A percentile compares a stretch with the other conserved stretches of the same genome.
Evolutionary conservation across 768 basidiomycete genomes (phyloP).

Genomic region (Pleurotus pulmonarius): DNA sequence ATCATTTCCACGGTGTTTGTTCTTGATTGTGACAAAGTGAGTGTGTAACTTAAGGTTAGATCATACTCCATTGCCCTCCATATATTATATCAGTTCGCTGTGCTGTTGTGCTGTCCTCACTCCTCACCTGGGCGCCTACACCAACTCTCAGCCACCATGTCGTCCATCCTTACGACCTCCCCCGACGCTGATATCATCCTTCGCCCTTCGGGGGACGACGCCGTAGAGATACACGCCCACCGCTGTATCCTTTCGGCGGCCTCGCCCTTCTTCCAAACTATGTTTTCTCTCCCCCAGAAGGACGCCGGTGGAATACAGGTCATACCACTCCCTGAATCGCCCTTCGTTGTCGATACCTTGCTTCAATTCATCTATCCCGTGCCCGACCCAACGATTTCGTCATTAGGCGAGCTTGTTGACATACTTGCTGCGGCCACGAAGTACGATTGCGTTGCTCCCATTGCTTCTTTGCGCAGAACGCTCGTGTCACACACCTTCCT

Average conservation of each 20-base stretch:
- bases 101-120: neutral
- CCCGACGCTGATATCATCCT: constrained; percentile 53
- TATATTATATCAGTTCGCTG: neutral
- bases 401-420: constrained; percentile 50
- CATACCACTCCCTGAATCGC: constrained; percentile 54
- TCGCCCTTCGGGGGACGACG: constrained; percentile 35
- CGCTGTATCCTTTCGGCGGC: constrained; percentile 57
- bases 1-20: neutral
- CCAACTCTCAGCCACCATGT: neutral
- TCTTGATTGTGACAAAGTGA: constrained; percentile 1
- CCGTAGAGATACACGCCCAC: constrained; percentile 57
- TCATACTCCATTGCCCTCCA: neutral
- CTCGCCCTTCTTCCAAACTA: constrained; percentile 65
- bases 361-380: constrained; percentile 63
- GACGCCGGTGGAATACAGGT: constrained; percentile 30
- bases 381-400: constrained; percentile 45
- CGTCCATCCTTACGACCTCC: constrained; percentile 18
- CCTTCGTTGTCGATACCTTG: constrained; percentile 40
- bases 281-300: constrained; percentile 63
- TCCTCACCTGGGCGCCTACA: neutral
- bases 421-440: constrained; percentile 56
- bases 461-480: constrained; percentile 43
- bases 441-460: constrained; percentile 54
- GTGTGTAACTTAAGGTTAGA: constrained; percentile 1
- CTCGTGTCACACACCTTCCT: constrained; percentile 51